phyloP scores from a whole-genome alignment of 768 basidiomycete genomes.

The Boletus bicolor region DNA sequence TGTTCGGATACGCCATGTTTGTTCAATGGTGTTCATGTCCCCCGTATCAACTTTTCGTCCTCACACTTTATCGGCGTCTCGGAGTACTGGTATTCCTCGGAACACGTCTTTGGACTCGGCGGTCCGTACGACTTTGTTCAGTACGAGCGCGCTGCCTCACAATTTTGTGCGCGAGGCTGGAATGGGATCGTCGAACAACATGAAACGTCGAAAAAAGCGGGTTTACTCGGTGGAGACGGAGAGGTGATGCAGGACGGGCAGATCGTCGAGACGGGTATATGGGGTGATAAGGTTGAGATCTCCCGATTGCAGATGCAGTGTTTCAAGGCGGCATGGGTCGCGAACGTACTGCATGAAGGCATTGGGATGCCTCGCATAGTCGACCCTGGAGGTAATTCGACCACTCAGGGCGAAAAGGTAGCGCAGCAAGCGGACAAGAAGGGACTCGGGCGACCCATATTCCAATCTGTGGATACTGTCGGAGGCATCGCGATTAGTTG shows the following conservation, averaged over 20 bases:
- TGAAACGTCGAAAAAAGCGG: constrained; percentile 45
- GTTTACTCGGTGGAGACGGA: constrained; percentile 56
- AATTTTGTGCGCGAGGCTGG: constrained; percentile 85
- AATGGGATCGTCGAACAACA: constrained; percentile 67
- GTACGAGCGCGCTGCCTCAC: constrained; percentile 88
- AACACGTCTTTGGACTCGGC: constrained; percentile 92
- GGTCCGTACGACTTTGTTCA: constrained; percentile 95
- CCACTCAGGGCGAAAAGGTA: constrained; percentile 67
- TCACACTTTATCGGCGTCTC: constrained; percentile 96
- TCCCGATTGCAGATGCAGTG: constrained; percentile 94
- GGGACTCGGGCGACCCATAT: constrained; percentile 77
- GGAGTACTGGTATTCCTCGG: constrained; percentile 99
- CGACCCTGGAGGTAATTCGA: constrained; percentile 77
- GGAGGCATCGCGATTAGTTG: constrained; percentile 93
- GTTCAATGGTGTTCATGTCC: constrained; percentile 93
- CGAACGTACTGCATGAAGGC: constrained; percentile 94
- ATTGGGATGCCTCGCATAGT: constrained; percentile 91
- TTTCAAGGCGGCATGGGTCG: constrained; percentile 99
- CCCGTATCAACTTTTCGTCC: constrained; percentile 89
- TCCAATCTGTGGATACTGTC: constrained; percentile 92
- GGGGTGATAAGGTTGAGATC: constrained; percentile 74
- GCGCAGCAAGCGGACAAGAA: constrained; percentile 75
- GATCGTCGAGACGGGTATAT: constrained; percentile 61
- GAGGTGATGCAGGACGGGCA: constrained; percentile 59
- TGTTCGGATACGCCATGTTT: constrained; percentile 85